Conservation (phyloP, 2,329 filamentous ascomycete genomes). For the Ceratocystiopsis brevicomis region DNA sequence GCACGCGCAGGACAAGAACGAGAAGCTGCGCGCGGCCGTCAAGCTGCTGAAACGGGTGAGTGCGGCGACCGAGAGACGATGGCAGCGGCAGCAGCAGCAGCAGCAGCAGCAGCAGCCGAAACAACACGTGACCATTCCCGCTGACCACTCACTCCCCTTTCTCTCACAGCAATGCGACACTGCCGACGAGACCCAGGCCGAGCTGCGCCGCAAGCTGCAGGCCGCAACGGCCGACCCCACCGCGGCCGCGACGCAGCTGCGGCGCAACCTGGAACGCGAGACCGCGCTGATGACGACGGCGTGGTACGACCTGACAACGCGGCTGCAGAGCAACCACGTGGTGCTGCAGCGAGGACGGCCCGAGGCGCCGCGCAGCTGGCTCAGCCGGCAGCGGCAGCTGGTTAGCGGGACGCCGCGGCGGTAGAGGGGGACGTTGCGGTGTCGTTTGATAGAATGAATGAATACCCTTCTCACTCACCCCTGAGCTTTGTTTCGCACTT, state of each 20-base stretch:
- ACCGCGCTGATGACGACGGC: slow-evolving; percentile 64
- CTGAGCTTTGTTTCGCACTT: too few species aligned
- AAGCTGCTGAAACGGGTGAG: slow-evolving; percentile 41
- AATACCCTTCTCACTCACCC: neutral
- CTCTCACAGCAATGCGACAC: slow-evolving; percentile 44
- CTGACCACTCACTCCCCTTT: neutral
- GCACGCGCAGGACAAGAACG: slow-evolving; percentile 33
- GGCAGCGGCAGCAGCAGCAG: too few species aligned
- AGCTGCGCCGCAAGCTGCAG: slow-evolving; percentile 36
- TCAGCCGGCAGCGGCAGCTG: slow-evolving; percentile 63
- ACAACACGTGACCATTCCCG: neutral
- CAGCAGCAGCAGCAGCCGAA: neutral
- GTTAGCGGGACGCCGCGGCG: slow-evolving; percentile 32
- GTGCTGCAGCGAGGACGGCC: slow-evolving; percentile 49
- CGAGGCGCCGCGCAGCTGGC: slow-evolving; percentile 62
- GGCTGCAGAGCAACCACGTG: slow-evolving; percentile 68
- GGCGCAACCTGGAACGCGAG: slow-evolving; percentile 57
- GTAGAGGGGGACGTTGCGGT: neutral
- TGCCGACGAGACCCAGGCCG: slow-evolving; percentile 35
- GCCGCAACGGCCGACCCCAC: slow-evolving; percentile 25
- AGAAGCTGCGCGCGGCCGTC: slow-evolving; percentile 36
- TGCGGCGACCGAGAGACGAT: too few species aligned
- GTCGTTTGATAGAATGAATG: neutral
- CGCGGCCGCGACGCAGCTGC: slow-evolving; percentile 33
- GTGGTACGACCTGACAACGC: slow-evolving; percentile 65